phyloP scores from a whole-genome alignment of 2,329 filamentous ascomycete species.

The Huntiella abstrusa region DNA sequence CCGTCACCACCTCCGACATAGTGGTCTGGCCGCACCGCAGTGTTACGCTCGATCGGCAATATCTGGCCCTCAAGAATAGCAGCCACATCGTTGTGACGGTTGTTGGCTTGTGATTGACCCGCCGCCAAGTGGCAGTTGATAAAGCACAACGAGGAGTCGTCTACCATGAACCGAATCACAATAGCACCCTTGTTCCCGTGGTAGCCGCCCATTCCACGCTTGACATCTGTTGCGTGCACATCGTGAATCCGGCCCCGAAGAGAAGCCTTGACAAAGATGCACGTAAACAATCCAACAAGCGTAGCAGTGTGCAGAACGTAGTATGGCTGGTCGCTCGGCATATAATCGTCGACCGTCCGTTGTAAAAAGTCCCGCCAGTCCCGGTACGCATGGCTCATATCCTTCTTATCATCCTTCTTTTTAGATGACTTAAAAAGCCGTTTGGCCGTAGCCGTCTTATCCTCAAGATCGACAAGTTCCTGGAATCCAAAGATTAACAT shows the following conservation, averaged over 20 bases:
- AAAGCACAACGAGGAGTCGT: slow-evolving; percentile 88
- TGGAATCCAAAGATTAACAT: slow-evolving; percentile 94
- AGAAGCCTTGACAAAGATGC: slow-evolving; percentile 76
- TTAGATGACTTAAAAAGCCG: slow-evolving; percentile 46
- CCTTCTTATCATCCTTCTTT: slow-evolving; percentile 69
- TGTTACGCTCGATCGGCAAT: slow-evolving; percentile 54
- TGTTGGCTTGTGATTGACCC: slow-evolving; percentile 73
- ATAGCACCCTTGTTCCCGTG: slow-evolving; percentile 96
- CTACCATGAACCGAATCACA: slow-evolving; percentile 75
- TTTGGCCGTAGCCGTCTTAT: slow-evolving; percentile 95
- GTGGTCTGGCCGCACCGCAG: slow-evolving; percentile 49
- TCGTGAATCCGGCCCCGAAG: slow-evolving; percentile 60
- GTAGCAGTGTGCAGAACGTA: slow-evolving; percentile 70
- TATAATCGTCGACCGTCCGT: slow-evolving; percentile 63
- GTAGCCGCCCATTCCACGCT: slow-evolving; percentile 85
- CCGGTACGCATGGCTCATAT: slow-evolving; percentile 93
- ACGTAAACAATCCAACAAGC: slow-evolving; percentile 87
- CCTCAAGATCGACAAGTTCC: slow-evolving; percentile 91
- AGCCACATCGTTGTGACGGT: slow-evolving; percentile 82
- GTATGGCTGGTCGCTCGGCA: slow-evolving; percentile 60
- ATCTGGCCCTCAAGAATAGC: slow-evolving; percentile 66
- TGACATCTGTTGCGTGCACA: slow-evolving; percentile 65
- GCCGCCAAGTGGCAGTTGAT: slow-evolving; percentile 95
- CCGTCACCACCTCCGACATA: slow-evolving; percentile 89
- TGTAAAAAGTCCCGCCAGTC: slow-evolving; percentile 88